Conservation (phyloP, 2,329 filamentous ascomycete species). For the Hypoxylon sp. region DNA sequence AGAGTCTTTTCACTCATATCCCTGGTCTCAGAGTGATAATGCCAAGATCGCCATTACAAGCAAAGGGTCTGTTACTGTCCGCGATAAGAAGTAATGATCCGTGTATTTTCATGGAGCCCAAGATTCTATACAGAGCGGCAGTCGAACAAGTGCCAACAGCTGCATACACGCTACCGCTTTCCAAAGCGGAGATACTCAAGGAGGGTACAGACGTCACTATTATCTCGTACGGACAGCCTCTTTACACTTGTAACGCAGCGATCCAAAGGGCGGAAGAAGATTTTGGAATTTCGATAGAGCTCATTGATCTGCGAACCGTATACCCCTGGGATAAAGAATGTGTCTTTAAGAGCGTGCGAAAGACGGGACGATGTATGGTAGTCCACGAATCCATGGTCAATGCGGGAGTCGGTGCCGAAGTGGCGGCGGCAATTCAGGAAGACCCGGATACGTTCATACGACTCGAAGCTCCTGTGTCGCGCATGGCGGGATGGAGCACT, state of each 20-base stretch:
- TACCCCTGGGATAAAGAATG: slow-evolving; percentile 93
- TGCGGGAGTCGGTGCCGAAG: slow-evolving; percentile 88
- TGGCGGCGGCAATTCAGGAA: slow-evolving; percentile 90
- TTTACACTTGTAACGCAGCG: slow-evolving; percentile 86
- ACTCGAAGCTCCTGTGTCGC: slow-evolving; percentile 86
- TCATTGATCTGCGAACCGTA: slow-evolving; percentile 89
- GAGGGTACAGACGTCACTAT: slow-evolving; percentile 85
- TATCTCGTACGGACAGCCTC: slow-evolving; percentile 88
- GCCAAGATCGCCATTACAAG: slow-evolving; percentile 87
- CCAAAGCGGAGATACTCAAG: slow-evolving; percentile 87
- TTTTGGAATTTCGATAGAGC: slow-evolving; percentile 82
- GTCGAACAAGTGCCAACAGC: slow-evolving; percentile 91
- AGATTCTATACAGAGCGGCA: slow-evolving; percentile 90
- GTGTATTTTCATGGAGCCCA: slow-evolving; percentile 94
- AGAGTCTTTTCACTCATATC: slow-evolving; percentile 89
- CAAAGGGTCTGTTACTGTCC: slow-evolving; percentile 86
- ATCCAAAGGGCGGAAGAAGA: slow-evolving; percentile 82
- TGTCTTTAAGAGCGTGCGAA: slow-evolving; percentile 84
- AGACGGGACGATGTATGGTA: slow-evolving; percentile 88
- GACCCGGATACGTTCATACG: slow-evolving; percentile 81
- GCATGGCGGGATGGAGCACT: slow-evolving; percentile 91
- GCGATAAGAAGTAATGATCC: slow-evolving; percentile 87
- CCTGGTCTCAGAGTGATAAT: slow-evolving; percentile 89
- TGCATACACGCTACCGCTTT: slow-evolving; percentile 85
- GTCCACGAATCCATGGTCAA: slow-evolving; percentile 96